Evolutionary conservation across 352 stramenopile species (phyloP), one percentile per base, ranked within the genome.

Genomic region (Pythium rhizo-oryzae): DNA sequence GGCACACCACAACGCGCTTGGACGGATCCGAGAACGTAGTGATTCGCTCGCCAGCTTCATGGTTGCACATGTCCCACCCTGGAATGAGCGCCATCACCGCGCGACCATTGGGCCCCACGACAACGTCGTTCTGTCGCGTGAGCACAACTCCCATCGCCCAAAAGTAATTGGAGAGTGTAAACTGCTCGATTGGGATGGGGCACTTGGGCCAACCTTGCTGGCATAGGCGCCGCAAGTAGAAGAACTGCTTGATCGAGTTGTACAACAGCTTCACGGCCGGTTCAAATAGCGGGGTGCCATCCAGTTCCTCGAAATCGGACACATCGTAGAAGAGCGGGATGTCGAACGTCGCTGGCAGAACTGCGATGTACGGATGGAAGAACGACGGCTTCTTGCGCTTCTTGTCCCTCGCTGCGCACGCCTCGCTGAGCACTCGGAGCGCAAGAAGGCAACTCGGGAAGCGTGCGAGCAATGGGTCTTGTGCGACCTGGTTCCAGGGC

Each of bases 51-150:
- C 74, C 75, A 18, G 19, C 54, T 50, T 85, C 81, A 67, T 90
- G 81, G 64, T 90, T 90, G 71, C 79, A 88, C 64, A 90, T 76
- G 52, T 90, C 81, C 79, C 81, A 90, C 6, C 81, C 79, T 0
- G 81, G 81, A 50, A 90, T 88, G 44, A 90, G 72, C 39, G 78
- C 81, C 58, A 90, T 68, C 9, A 70, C 69, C 25, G 64, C 52
- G 19, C 77, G 63, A 3, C 67, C 68, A 16, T 56, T 60, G 4
- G 66, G 56, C 23, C 35, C 46, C 13, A 79, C 63, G 24, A 61
- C 69, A n/a, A 84, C 72, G 51, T 84, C 74, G 63, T 90, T 90
- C 63, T 90, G 81, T 11, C 81, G 76, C n/a, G 81, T 90, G 24
- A 90, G 71, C 55, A 81, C 81, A n/a, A 82, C 75, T 2, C 78